Evolutionary conservation across 2,329 filamentous ascomycete genomes (phyloP), one percentile per base, ranked within the genome.

Genomic region (Fusarium clavum): DNA sequence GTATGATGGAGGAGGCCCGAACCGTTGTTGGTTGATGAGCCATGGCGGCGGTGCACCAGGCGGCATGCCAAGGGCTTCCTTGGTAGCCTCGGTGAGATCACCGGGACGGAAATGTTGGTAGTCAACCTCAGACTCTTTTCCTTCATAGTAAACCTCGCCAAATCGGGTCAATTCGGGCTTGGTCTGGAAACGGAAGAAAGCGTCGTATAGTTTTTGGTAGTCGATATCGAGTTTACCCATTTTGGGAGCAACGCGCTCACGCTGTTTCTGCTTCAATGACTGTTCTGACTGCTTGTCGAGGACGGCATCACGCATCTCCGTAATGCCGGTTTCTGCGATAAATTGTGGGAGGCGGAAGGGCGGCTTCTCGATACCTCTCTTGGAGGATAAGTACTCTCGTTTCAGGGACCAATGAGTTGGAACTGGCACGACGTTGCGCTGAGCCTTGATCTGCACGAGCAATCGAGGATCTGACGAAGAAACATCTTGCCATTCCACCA

Each of bases 111-210:
- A 88, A 81, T 98, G 93, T 74, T 93, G 91, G 69, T 97, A 87
- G 78, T 98, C 97, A 1, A 96, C 97, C 81, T 99, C 96, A 77
- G 93, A 96, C 79, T 99, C 96, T 80, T 99, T 99, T 78, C 96
- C 96, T 81, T 99, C 96, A 79, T 98, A 98, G 81, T 99, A 99
- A n/a, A 99, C 94, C 80, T 99, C 96, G 43, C 96, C 96, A 75
- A 97, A 99, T 45, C 94, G 89, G 32, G 96, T 98, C 69, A 99
- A 83, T 73, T 94, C 91, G 0, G 96, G 96, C 81, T 99, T 99
- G 43, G 94, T 97, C 82, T 99, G 96, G 78, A 97, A 97, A 64
- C 94, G 90, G 85, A 99, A 99, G 84, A 99, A 99, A 6, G 96
- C 96, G 78, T 98, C 96, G 82, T 98, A 98, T 57, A 98, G 89